Conservation (phyloP, 1,284 basidiomycete genomes). For the Pterulicium gracile region DNA sequence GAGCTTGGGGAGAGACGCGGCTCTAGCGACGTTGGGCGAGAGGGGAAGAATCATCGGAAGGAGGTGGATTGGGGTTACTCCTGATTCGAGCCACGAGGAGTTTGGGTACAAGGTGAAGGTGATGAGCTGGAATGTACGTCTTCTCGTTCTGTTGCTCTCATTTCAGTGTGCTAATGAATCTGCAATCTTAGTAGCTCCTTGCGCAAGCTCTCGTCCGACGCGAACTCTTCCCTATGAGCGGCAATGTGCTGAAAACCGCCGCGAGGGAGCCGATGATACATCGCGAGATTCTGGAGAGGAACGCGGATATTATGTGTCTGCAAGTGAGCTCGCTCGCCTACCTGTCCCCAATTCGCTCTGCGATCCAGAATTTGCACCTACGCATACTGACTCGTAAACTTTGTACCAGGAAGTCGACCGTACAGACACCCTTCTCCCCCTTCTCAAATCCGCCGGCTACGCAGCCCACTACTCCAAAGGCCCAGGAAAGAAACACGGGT, state of each 20-base stretch:
- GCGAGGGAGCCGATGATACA: conserved; percentile 70
- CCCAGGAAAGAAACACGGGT: conserved; percentile 70
- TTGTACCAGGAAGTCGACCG: conserved; percentile 62
- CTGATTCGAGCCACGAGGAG: conserved; percentile 9
- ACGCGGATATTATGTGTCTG: conserved; percentile 67
- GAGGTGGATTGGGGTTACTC: conserved; percentile 37
- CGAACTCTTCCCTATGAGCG: conserved; percentile 73
- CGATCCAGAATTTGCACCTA: no score
- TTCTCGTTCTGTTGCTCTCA: conserved; percentile 8
- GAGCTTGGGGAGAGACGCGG: not conserved
- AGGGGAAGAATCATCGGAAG: conserved; percentile 32
- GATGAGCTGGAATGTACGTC: conserved; percentile 73
- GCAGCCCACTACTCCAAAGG: conserved; percentile 53
- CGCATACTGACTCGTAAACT: not conserved
- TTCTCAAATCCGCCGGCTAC: conserved; percentile 50
- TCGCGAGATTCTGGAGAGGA: conserved; percentile 55
- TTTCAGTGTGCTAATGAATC: conserved; percentile 12
- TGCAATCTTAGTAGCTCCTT: conserved; percentile 38
- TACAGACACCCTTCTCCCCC: conserved; percentile 52
- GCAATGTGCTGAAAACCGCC: conserved; percentile 62
- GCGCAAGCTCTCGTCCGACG: conserved; percentile 72
- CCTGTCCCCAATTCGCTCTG: conserved; percentile 3
- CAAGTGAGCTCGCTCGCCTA: conserved; percentile 44
- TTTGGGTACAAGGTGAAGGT: conserved; percentile 36
- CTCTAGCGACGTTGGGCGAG: conserved; percentile 5